Percentiles rank a stretch among this genome's conserved stretches.
These are phyloP conservation scores for Claviceps sp. DNA, from an alignment of 2,329 filamentous ascomycete species.

Conservation along the genomic window DNA sequence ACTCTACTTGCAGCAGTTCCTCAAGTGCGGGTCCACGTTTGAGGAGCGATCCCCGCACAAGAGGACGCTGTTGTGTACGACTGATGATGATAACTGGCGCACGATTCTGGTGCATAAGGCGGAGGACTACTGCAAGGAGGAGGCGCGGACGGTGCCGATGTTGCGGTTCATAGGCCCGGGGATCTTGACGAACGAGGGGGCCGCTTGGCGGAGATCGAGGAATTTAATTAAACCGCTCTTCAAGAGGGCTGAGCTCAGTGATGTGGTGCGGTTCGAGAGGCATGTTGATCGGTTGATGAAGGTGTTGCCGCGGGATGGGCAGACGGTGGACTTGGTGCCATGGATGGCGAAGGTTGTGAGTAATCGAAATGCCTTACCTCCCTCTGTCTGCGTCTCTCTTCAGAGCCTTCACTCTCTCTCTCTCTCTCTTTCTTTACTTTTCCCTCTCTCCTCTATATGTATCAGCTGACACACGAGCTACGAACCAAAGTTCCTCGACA, in stretches of 20 bases:
- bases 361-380: not conserved
- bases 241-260: conserved; percentile 1
- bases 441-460: not conserved
- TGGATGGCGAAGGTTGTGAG: conserved; percentile 1
- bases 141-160: not conserved
- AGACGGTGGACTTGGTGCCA: conserved; percentile 1
- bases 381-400: not conserved
- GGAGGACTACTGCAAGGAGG: conserved; percentile 2
- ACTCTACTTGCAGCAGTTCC: not conserved
- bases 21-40: not conserved
- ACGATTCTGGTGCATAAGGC: not conserved
- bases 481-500: conserved; percentile 1
- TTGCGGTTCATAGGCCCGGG: not conserved
- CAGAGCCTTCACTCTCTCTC: not conserved
- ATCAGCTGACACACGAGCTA: too few relatives aligned
- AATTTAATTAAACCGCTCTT: conserved; percentile 1
- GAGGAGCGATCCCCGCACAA: conserved; percentile 1
- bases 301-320: not conserved
- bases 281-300: conserved; percentile 2
- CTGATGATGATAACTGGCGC: conserved; percentile 1
- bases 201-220: not conserved
- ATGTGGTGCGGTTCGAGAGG: not conserved
- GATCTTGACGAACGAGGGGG: conserved; percentile 1
- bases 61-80: not conserved
- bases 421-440: not conserved